Conservation (phyloP, 1,284 basidiomycete species). For the Fereydounia khargensis region DNA sequence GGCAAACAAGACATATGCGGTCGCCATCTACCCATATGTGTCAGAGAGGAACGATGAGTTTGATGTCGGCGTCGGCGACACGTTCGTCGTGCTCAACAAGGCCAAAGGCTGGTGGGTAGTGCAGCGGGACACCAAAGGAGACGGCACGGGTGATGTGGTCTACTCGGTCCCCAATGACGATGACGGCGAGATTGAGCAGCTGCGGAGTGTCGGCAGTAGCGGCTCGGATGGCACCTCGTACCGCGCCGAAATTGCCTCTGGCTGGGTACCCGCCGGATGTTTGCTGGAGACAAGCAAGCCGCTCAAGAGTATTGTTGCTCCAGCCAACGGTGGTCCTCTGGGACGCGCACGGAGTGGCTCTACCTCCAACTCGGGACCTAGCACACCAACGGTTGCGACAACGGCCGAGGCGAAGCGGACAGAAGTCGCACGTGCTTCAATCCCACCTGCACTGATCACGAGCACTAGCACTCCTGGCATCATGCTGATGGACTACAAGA, state of each 20-base stretch:
- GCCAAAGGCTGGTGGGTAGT: conserved; percentile 99
- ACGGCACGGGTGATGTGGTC: conserved; percentile 75
- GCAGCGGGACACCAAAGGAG: conserved; percentile 73
- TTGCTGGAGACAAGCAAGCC: conserved; percentile 74
- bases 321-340: conserved; percentile 2
- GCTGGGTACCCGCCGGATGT: conserved; percentile 67
- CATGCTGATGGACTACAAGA: conserved; percentile 90
- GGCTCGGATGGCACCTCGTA: conserved; percentile 7
- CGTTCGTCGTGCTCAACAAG: conserved; percentile 85
- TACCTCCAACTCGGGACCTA: conserved; percentile 21
- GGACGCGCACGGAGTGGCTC: conserved; percentile 4
- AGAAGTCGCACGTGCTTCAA: conserved; percentile 62
- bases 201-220: no score
- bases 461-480: conserved; percentile 90
- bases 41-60: conserved; percentile 97
- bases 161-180: conserved; percentile 71
- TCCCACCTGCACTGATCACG: conserved; percentile 80
- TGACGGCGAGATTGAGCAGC: no score
- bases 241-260: conserved; percentile 38
- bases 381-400: conserved; percentile 20
- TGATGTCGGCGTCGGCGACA: conserved; percentile 76
- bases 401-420: conserved; percentile 5
- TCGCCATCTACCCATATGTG: conserved; percentile 91
- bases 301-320: conserved; percentile 53
- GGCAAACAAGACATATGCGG: conserved; percentile 66